A percentile compares a stretch with the other conserved stretches of the same genome.
These are phyloP conservation scores for Leccinum rimulosum DNA, from an alignment of 768 basidiomycete genomes.

Conservation along the genomic window DNA sequence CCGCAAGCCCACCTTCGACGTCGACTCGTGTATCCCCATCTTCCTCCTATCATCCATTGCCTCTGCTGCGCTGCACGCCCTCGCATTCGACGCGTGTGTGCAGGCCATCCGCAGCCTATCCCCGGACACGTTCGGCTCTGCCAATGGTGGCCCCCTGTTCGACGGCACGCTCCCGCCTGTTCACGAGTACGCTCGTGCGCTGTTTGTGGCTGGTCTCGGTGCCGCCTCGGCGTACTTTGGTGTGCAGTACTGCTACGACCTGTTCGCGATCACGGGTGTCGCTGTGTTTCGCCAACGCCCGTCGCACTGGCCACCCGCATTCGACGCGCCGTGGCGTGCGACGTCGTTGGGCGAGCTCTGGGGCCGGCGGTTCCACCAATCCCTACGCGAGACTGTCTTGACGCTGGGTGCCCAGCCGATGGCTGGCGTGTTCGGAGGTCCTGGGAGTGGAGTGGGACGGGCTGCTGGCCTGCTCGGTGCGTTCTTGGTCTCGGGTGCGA, in stretches of 20 bases:
- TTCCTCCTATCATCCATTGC: slow-evolving; percentile 13
- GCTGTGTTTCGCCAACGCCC: slow-evolving; percentile 45
- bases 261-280: slow-evolving; percentile 43
- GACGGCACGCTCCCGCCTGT: slow-evolving; percentile 32
- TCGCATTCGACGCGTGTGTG: slow-evolving; percentile 18
- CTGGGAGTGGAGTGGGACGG: slow-evolving; percentile 16
- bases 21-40: slow-evolving; percentile 4
- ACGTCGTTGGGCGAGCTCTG: slow-evolving; percentile 63
- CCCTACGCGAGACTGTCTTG: slow-evolving; percentile 58
- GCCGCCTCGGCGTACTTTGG: slow-evolving; percentile 45
- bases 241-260: slow-evolving; percentile 42
- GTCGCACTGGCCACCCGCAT: slow-evolving; percentile 61
- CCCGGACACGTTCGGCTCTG: slow-evolving; percentile 37
- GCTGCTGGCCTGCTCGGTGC: slow-evolving; percentile 51
- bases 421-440: slow-evolving; percentile 40
- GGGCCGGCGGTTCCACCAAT: slow-evolving; percentile 64
- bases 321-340: slow-evolving; percentile 53
- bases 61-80: slow-evolving; percentile 1
- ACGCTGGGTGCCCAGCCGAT: slow-evolving; percentile 47
- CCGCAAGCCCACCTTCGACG: slow-evolving; percentile 7
- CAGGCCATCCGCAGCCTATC: slow-evolving; percentile 28
- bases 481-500: slow-evolving; percentile 55
- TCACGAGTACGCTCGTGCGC: slow-evolving; percentile 37
- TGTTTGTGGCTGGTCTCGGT: slow-evolving; percentile 40
- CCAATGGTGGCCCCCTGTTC: slow-evolving; percentile 36